Base-by-base conservation (phyloP, 2,329 filamentous ascomycete genomes). In the Colletotrichum trifolii region DNA sequence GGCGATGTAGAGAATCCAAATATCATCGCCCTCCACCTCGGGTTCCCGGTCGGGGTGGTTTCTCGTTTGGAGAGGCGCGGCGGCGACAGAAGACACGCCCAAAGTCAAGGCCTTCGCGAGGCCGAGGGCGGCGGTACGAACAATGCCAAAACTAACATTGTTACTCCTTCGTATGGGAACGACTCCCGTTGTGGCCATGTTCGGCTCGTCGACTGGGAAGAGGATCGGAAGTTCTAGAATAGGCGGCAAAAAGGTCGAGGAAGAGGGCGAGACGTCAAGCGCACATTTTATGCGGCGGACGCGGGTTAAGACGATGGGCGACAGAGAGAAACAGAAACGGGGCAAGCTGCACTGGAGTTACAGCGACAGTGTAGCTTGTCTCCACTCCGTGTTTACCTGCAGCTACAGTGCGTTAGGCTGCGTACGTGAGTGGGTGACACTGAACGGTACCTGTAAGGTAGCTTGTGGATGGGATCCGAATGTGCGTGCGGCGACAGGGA, bases 1-100 rank as follows among this genome's bases (percentile, higher is more conserved):
- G 36, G 94, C 84, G 60, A 89, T 83, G 67, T 96, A 85, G 73
- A 97, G 93, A 49, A 95, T 82, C 91, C 92, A 97, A 70, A 97
- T 81, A 54, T 86, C 85, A 8, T 89, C 85, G 67, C 91, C 89
- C 33, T 85, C 81, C 8, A 80, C 77, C 59, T 88, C 82, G 67
- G 84, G 82, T 40, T 79, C 81, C 60, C 83, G 76, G 49, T 83
- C 77, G 63, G 76, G 75, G 49, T 80, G 79, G 36, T 72, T 75
- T 39, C 70, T 67, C 39, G 69, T 64, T 11, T 70, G 68, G 43
- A 85, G 60, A 2, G 85, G 83, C 13, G 82, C 81, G 10, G 84
- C 82, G 5, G 82, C 76, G 43, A 81, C 84, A 10, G 80, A 82
- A 15, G 81, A 81, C 34, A 87, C 70, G 65, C 82, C 78, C 59